Percentiles rank a stretch among this genome's conserved stretches.
Conservation (phyloP, 2,329 filamentous ascomycete genomes). For the Nothopassalora personata region DNA sequence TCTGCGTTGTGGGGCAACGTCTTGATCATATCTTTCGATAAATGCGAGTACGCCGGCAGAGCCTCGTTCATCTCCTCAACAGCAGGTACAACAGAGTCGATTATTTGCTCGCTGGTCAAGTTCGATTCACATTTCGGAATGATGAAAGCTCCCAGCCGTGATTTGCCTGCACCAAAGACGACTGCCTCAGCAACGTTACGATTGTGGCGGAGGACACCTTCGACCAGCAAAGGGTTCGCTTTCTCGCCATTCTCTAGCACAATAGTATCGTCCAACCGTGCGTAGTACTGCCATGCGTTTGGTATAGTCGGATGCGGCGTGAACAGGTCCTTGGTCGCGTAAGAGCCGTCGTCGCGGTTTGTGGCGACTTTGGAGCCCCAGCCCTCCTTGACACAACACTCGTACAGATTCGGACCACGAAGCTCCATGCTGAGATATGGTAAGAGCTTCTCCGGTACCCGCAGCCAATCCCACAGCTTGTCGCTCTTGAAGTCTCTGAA, state of each 20-base stretch:
- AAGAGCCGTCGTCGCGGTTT: conserved; percentile 42
- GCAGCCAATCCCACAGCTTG: conserved; percentile 54
- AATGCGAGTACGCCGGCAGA: conserved; percentile 47
- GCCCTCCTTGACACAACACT: conserved; percentile 35
- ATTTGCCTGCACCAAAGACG: conserved; percentile 42
- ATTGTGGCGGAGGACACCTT: conserved; percentile 20
- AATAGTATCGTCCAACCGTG: conserved; percentile 24
- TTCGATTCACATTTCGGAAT: conserved; percentile 43
- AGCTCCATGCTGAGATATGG: conserved; percentile 24
- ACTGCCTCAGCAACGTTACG: conserved; percentile 25
- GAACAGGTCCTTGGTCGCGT: conserved; percentile 27
- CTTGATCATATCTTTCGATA: conserved; percentile 48
- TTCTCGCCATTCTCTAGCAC: conserved; percentile 26
- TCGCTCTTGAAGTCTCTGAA: conserved; percentile 45
- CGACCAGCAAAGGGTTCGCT: conserved; percentile 11
- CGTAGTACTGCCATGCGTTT: conserved; percentile 19
- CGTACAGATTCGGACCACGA: conserved; percentile 35
- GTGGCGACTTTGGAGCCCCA: conserved; percentile 32
- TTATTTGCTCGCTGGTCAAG: conserved; percentile 38
- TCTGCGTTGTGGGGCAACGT: conserved; percentile 39
- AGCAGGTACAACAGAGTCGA: conserved; percentile 45
- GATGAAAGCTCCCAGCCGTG: conserved; percentile 49
- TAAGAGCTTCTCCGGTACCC: conserved; percentile 21
- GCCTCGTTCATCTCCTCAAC: conserved; percentile 47
- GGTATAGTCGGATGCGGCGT: conserved; percentile 20